Percentiles rank a stretch among this genome's conserved stretches.
phyloP scores from a whole-genome alignment of 2,329 filamentous ascomycete species.

The Neonectria coccinea region DNA sequence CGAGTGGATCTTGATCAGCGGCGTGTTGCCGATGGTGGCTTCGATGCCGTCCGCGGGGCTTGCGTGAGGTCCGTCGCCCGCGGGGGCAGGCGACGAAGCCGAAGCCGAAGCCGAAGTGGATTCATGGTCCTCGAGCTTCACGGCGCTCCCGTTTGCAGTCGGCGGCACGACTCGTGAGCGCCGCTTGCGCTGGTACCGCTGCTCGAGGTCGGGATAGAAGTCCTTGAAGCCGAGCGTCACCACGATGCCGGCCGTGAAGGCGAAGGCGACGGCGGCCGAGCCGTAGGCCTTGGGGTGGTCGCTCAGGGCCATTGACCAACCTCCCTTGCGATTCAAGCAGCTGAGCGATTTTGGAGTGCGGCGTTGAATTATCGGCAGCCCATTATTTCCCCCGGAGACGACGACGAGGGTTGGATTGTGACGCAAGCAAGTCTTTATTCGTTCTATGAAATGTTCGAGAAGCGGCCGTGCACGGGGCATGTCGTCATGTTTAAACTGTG shows the following conservation, averaged over 20 bases:
- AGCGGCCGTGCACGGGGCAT: conserved; percentile 17
- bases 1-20: conserved; percentile 85
- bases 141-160: conserved; percentile 33
- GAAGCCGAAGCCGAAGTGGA: conserved; percentile 42
- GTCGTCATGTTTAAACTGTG: conserved; percentile 19
- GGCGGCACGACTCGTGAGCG: conserved; percentile 35
- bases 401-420: not conserved
- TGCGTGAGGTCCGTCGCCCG: conserved; percentile 45
- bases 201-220: conserved; percentile 79
- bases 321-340: not conserved
- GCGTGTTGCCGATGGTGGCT: conserved; percentile 92
- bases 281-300: conserved; percentile 72
- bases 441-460: conserved; percentile 1
- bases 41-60: conserved; percentile 81
- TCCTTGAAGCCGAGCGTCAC: conserved; percentile 84
- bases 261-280: conserved; percentile 73
- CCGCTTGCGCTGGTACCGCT: conserved; percentile 66
- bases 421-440: conserved; percentile 11
- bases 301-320: conserved; percentile 67
- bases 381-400: not conserved
- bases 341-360: not conserved
- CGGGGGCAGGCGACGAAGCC: conserved; percentile 38
- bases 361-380: not conserved
- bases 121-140: conserved; percentile 69
- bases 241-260: conserved; percentile 82